Base-by-base conservation (phyloP, 345 rosid species). In the Lepidium aucheri region DNA sequence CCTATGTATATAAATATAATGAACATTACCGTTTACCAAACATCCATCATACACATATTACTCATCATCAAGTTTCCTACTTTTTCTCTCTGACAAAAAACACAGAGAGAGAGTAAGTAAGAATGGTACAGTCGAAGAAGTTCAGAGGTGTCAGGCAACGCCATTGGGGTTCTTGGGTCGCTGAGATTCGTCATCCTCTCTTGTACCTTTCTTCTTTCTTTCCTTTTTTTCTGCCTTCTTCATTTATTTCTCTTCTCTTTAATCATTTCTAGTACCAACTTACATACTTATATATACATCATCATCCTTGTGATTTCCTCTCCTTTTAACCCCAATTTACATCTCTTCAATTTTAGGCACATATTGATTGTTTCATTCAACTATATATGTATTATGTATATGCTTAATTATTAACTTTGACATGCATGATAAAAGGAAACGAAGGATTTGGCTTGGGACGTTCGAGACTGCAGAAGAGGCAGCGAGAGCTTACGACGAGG, bases 61-160 rank as follows among this genome's bases (percentile, higher is more conserved):
- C 68, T 62, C 63, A 17, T 70, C 74, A 43, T 69, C 67, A 60
- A 52, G 49, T 26, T 50, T 55, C 59, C 45, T 61, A 18, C 30
- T 26, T 38, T 61, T 6, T 67, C 68, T 66, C 74, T 74, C 77
- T 74, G 74, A 74, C 77, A 67, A 36, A 53, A 36, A 43, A 60
- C 50, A 51, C 41, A 36, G 73, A 67, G 66, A 67, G 66, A 36
- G 69, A 67, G 66, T 44, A 53, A 66, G 68, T 61, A 67, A 74
- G 61, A 74, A 87, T 88, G 95, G 89, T 84, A 82, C 91, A 85
- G 63, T 53, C 89, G 62, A 88, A 84, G 85, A 88, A 88, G 84
- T 88, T 85, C 86, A 85, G 87, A 83, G 95, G 95, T 70, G 95
- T 87, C 81, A 83, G 95, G 83, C 95, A 85, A 68, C 91, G 95